These are phyloP conservation scores for Phytophthora podocarpi DNA, from an alignment of 352 stramenopile species.

Conservation along the genomic window DNA sequence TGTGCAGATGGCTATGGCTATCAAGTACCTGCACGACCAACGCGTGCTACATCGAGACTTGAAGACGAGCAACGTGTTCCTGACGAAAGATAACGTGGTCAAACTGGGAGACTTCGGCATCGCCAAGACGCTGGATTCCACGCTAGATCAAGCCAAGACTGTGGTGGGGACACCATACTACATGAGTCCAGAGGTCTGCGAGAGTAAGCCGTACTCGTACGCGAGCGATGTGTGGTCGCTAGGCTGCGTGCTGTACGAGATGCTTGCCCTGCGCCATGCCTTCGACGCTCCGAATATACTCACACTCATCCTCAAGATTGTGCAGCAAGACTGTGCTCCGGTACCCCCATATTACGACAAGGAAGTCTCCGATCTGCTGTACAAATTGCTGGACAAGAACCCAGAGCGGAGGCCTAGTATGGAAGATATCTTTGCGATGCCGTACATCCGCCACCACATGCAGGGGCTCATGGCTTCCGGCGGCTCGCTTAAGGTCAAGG, in stretches of 20 bases:
- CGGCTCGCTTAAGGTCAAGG: constrained; percentile 52
- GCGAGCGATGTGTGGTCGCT: constrained; percentile 94
- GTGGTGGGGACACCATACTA: constrained; percentile 94
- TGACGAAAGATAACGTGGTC: constrained; percentile 84
- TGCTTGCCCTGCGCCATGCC: constrained; percentile 81
- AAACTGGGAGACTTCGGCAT: constrained; percentile 96
- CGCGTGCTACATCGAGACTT: constrained; percentile 93
- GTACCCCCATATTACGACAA: constrained; percentile 65
- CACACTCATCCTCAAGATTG: constrained; percentile 84
- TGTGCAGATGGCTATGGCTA: constrained; percentile 94
- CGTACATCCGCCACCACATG: constrained; percentile 81
- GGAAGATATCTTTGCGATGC: constrained; percentile 76
- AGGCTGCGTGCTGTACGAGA: constrained; percentile 92
- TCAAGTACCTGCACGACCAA: constrained; percentile 94
- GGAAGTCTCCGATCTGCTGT: constrained; percentile 59
- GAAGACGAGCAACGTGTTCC: constrained; percentile 95
- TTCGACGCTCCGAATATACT: constrained; percentile 89
- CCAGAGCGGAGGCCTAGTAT: constrained; percentile 68
- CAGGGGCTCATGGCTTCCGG: constrained; percentile 65
- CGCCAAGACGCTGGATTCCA: constrained; percentile 84
- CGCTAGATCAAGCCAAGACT: constrained; percentile 86
- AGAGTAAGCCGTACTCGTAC: constrained; percentile 93
- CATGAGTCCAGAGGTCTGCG: constrained; percentile 94
- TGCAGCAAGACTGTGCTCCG: constrained; percentile 74
- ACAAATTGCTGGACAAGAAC: constrained; percentile 65